These are phyloP conservation scores for Pleurotus sapidus DNA, from an alignment of 768 basidiomycete genomes.

Conservation along the genomic window DNA sequence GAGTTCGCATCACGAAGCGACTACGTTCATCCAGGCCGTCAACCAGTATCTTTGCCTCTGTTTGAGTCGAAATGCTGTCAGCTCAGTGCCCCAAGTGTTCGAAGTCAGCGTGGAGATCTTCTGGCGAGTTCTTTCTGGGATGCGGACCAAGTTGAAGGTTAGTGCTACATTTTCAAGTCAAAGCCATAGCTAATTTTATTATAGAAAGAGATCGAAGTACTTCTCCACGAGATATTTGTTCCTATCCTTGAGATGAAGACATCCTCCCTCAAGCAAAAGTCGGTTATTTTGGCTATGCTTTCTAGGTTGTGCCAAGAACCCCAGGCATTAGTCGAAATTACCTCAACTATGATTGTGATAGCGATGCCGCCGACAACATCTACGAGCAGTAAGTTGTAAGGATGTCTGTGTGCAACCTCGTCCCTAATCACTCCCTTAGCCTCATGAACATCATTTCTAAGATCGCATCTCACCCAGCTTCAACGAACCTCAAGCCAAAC, in stretches of 20 bases:
- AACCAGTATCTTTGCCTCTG: slow-evolving; percentile 95
- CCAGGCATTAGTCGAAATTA: slow-evolving; percentile 98
- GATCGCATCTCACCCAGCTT: slow-evolving; percentile 63
- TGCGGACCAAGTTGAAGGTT: slow-evolving; percentile 96
- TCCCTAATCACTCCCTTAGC: slow-evolving; percentile 32
- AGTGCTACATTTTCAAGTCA: slow-evolving; percentile 7
- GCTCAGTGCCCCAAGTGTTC: slow-evolving; percentile 94
- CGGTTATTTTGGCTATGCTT: slow-evolving; percentile 86
- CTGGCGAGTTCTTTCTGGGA: slow-evolving; percentile 91
- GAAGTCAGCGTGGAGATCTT: slow-evolving; percentile 98
- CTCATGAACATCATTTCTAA: slow-evolving; percentile 96
- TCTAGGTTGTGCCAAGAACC: slow-evolving; percentile 91
- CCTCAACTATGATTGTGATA: slow-evolving; percentile 98
- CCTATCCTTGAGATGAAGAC: slow-evolving; percentile 98
- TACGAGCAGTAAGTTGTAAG: slow-evolving; percentile 78
- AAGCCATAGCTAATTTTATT: background rate
- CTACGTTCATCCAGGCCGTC: slow-evolving; percentile 87
- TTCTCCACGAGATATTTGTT: slow-evolving; percentile 98
- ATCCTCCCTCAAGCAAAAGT: slow-evolving; percentile 93
- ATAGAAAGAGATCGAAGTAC: slow-evolving; percentile 98
- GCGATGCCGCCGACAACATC: slow-evolving; percentile 92
- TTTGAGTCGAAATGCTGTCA: slow-evolving; percentile 92
- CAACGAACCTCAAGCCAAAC: slow-evolving; percentile 43
- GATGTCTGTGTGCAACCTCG: background rate
- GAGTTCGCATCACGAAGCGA: slow-evolving; percentile 82